phyloP scores from a whole-genome alignment of 2,329 filamentous ascomycete species.

The Nigrospora oryzae region DNA sequence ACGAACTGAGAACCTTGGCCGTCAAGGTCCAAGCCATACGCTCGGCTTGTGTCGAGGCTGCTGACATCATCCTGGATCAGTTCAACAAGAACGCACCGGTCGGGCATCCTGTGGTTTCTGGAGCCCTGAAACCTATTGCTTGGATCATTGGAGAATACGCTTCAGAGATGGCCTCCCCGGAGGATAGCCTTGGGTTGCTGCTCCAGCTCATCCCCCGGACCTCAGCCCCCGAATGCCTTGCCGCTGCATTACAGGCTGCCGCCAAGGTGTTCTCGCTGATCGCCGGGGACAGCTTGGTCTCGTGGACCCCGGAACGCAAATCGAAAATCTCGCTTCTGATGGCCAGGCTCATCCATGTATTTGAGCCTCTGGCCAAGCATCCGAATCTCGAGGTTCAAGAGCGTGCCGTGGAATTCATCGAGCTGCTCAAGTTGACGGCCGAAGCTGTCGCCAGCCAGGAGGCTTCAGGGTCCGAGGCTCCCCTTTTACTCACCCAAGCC shows the following conservation, averaged over 20 bases:
- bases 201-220: constrained; percentile 56
- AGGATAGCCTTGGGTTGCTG: constrained; percentile 65
- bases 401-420: constrained; percentile 83
- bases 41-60: constrained; percentile 70
- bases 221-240: constrained; percentile 57
- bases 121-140: constrained; percentile 65
- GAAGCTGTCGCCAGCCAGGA: constrained; percentile 69
- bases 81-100: constrained; percentile 41
- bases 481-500: constrained; percentile 79
- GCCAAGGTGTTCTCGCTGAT: constrained; percentile 77
- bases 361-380: constrained; percentile 73
- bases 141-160: constrained; percentile 91
- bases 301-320: constrained; percentile 68
- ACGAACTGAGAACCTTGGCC: constrained; percentile 81
- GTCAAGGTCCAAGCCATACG: constrained; percentile 85
- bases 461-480: constrained; percentile 57
- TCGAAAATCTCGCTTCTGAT: constrained; percentile 69
- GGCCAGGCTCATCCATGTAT: constrained; percentile 70
- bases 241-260: constrained; percentile 72
- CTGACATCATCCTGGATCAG: constrained; percentile 64
- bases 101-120: constrained; percentile 49
- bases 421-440: constrained; percentile 76
- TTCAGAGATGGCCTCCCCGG: constrained; percentile 58
- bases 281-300: constrained; percentile 52
- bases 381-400: constrained; percentile 93